Conservation (phyloP, 768 basidiomycete genomes). For the Psilocybe azurescens region DNA sequence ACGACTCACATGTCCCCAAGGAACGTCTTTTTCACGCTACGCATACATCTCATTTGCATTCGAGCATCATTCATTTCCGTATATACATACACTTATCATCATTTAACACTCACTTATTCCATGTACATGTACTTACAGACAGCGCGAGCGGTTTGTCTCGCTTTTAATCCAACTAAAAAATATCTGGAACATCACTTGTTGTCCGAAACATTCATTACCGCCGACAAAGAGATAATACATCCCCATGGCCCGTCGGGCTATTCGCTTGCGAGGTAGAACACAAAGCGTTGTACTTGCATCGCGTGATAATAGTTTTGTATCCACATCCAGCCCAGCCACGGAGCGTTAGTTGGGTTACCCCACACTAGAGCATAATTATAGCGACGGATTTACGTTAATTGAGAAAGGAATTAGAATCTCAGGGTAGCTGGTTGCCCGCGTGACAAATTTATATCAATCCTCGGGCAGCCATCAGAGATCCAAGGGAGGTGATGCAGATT, state of each 20-base stretch:
- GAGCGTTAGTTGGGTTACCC: conserved; percentile 1
- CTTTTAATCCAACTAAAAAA: background rate
- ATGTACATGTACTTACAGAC: background rate
- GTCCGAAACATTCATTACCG: background rate
- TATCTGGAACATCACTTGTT: background rate
- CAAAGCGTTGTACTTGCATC: background rate
- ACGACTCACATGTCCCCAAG: background rate
- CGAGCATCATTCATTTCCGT: conserved; percentile 2
- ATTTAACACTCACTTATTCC: background rate
- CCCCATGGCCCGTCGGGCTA: background rate
- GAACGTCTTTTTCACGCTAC: background rate
- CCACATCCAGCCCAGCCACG: too few species aligned
- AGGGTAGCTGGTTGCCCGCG: conserved; percentile 15
- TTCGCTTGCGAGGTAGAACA: background rate
- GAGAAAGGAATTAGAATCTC: background rate
- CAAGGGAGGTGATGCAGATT: conserved; percentile 17
- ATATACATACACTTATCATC: background rate
- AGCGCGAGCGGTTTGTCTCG: background rate
- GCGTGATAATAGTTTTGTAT: background rate
- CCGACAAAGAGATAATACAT: background rate
- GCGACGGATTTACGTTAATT: background rate
- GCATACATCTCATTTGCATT: background rate
- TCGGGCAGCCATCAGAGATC: conserved; percentile 19
- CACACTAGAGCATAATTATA: conserved; percentile 11
- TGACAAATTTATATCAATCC: conserved; percentile 16